Evolutionary conservation across 2,329 filamentous ascomycete species (phyloP).

Genomic region (Juglanconis sp.): DNA sequence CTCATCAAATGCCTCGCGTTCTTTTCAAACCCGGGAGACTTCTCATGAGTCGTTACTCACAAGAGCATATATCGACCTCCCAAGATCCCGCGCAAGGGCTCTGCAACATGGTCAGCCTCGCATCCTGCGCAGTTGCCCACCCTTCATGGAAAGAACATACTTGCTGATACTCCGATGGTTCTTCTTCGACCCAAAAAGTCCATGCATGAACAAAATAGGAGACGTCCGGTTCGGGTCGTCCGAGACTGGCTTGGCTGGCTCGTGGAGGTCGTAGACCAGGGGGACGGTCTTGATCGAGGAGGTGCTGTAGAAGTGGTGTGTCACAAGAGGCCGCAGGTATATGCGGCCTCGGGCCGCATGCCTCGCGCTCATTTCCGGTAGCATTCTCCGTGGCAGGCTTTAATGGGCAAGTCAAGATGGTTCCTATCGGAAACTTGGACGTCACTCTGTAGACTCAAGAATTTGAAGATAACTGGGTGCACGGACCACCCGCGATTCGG

Average conservation of each 20-base stretch:
- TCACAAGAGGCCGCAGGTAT: not conserved
- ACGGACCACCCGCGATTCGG: constrained; percentile 7
- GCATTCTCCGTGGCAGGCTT: constrained; percentile 1
- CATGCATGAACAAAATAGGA: constrained; percentile 86
- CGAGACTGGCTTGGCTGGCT: constrained; percentile 46
- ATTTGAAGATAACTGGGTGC: constrained; percentile 4
- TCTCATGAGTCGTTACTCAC: constrained; percentile 42
- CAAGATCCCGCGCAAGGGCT: constrained; percentile 75
- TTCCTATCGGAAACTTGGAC: not conserved
- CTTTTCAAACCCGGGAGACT: not conserved
- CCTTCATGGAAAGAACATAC: constrained; percentile 41
- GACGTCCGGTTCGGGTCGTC: constrained; percentile 35
- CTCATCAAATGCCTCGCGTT: not conserved
- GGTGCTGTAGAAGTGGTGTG: constrained; percentile 6
- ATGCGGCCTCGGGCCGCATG: constrained; percentile 9
- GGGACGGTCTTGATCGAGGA: constrained; percentile 23
- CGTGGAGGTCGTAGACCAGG: constrained; percentile 66
- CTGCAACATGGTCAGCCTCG: constrained; percentile 40
- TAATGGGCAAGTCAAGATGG: not conserved
- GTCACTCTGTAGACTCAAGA: not conserved
- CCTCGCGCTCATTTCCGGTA: constrained; percentile 10
- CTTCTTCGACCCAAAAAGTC: constrained; percentile 90
- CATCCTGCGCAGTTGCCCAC: not conserved
- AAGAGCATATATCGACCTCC: constrained; percentile 76
- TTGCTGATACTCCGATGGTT: constrained; percentile 95